Conservation (phyloP, 208 protist species). For the Trypanosoma vivax region DNA sequence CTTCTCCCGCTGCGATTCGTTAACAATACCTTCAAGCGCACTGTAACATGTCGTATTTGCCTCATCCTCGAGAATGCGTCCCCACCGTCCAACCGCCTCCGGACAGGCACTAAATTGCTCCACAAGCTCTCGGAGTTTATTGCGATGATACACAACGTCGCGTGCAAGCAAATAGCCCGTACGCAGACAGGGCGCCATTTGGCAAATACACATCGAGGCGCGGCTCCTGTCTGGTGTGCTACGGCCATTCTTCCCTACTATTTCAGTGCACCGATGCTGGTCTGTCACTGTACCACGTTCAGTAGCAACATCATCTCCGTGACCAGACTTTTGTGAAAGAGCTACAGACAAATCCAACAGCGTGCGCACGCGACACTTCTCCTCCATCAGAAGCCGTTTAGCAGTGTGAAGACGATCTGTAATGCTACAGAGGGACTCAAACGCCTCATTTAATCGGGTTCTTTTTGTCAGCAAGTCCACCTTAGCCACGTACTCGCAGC, state of each 20-base stretch:
- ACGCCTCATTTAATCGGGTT: background rate
- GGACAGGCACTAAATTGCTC: background rate
- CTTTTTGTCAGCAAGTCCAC: background rate
- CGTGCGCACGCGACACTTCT: background rate
- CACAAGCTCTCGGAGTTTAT: background rate
- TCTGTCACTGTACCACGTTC: too few relatives aligned
- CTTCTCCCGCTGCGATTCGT: background rate
- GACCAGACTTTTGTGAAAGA: background rate
- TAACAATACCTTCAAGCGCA: background rate
- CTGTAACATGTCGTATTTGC: background rate
- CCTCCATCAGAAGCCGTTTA: background rate
- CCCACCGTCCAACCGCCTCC: background rate
- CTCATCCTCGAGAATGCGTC: background rate
- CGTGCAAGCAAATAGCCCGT: background rate
- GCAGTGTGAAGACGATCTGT: background rate
- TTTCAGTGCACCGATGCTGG: too few relatives aligned
- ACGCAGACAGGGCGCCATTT: background rate
- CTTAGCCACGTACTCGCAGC: background rate
- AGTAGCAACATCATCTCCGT: too few relatives aligned
- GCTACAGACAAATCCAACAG: background rate
- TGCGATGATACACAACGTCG: background rate
- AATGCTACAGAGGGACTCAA: background rate
- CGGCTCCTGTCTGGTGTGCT: too few relatives aligned
- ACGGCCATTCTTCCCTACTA: too few relatives aligned
- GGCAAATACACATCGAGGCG: background rate